Percentiles rank a stretch among this genome's conserved stretches.
Conservation (phyloP, 768 basidiomycete genomes). For the Amanita exitialis region DNA sequence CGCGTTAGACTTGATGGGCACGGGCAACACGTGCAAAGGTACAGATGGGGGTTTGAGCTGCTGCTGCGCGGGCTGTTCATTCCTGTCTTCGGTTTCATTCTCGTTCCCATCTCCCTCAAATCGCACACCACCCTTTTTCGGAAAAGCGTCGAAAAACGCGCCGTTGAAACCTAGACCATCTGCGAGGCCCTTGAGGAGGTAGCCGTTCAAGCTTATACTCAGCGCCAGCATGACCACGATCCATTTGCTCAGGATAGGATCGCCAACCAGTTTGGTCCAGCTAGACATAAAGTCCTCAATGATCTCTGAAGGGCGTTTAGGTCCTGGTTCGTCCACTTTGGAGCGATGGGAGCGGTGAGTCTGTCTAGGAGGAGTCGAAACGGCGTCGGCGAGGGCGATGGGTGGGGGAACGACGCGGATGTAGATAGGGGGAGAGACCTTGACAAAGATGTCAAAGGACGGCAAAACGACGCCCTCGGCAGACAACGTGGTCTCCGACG, state of each 20-base stretch:
- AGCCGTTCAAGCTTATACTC: constrained; percentile 86
- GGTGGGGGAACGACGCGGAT: constrained; percentile 34
- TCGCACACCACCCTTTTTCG: constrained; percentile 13
- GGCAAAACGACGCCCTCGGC: constrained; percentile 5
- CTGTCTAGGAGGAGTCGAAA: constrained; percentile 10
- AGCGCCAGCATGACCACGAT: constrained; percentile 83
- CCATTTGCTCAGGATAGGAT: constrained; percentile 92
- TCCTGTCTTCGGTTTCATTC: constrained; percentile 14
- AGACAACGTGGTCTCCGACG: constrained; percentile 16
- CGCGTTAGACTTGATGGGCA: neutral
- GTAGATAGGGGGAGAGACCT: constrained; percentile 50
- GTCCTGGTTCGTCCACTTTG: constrained; percentile 7
- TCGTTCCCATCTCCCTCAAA: constrained; percentile 15
- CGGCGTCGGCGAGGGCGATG: constrained; percentile 6
- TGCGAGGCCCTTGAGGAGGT: constrained; percentile 79
- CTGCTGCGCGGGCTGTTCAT: constrained; percentile 3
- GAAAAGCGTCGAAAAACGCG: constrained; percentile 1
- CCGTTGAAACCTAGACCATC: constrained; percentile 30
- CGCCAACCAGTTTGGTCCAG: constrained; percentile 88
- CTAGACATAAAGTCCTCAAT: constrained; percentile 82
- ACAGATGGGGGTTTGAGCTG: neutral
- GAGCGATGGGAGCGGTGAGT: neutral
- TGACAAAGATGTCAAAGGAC: constrained; percentile 51
- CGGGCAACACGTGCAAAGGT: no score
- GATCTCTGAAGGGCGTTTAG: constrained; percentile 32